phyloP scores from a whole-genome alignment of 345 rosid genomes.

The Brassica carinata region DNA sequence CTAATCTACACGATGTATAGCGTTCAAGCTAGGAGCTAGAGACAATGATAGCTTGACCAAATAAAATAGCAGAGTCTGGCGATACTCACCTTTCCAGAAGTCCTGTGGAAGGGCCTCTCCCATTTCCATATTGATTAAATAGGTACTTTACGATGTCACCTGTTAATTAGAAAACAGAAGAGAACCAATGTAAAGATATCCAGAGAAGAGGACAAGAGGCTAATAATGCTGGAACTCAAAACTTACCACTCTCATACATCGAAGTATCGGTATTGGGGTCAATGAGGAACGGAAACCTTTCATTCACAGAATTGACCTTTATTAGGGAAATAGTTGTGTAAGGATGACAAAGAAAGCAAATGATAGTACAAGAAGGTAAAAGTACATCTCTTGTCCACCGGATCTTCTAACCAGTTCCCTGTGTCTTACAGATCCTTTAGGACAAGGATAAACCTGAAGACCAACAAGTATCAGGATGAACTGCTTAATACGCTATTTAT shows the following conservation, averaged over 20 bases:
- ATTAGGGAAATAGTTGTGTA: neutral
- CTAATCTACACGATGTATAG: neutral
- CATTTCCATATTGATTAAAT: constrained; percentile 70
- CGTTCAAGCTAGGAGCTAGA: neutral
- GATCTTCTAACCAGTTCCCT: constrained; percentile 69
- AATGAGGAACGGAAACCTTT: constrained; percentile 77
- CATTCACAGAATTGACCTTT: neutral
- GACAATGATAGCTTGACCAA: neutral
- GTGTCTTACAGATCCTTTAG: constrained; percentile 78
- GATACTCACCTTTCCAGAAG: constrained; percentile 66
- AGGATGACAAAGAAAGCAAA: constrained; percentile 4
- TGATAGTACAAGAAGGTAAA: constrained; percentile 17
- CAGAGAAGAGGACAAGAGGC: constrained; percentile 20
- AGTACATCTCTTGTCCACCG: constrained; percentile 83
- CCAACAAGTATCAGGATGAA: constrained; percentile 23
- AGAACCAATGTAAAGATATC: constrained; percentile 8
- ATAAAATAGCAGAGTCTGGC: neutral
- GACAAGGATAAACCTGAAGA: constrained; percentile 82
- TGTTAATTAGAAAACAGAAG: constrained; percentile 12
- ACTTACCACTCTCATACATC: constrained; percentile 85
- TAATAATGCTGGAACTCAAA: constrained; percentile 1
- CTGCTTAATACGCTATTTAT: neutral
- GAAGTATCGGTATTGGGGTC: constrained; percentile 68
- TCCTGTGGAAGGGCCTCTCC: constrained; percentile 62
- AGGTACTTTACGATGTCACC: constrained; percentile 83